Evolutionary conservation across 495 filamentous ascomycete species (phyloP).

Genomic region (Xanthoparmelia taractica): DNA sequence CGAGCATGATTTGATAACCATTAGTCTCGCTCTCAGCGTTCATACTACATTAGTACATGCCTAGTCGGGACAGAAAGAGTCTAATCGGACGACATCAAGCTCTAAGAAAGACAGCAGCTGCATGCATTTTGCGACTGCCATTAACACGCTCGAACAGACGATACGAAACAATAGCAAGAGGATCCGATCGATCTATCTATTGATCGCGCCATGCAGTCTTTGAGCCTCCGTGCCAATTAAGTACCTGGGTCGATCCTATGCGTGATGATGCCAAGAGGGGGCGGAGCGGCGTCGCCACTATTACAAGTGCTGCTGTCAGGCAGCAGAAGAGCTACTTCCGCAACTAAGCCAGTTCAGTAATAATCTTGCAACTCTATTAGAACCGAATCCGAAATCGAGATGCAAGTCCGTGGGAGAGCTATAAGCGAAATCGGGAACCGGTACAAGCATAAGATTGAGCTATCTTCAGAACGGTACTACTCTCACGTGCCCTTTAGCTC

Average conservation of each 20-base stretch:
- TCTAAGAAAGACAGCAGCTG: not conserved
- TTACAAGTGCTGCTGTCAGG: not conserved
- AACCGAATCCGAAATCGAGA: not conserved
- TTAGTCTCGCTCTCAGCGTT: too few species aligned
- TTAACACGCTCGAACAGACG: not conserved
- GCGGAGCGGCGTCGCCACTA: not conserved
- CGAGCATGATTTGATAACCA: too few species aligned
- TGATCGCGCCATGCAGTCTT: not conserved
- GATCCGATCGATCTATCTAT: not conserved
- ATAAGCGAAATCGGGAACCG: not conserved
- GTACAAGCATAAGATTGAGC: not conserved
- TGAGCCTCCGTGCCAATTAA: not conserved
- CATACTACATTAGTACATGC: too few species aligned
- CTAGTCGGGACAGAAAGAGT: not conserved
- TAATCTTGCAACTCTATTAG: not conserved
- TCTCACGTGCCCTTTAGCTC: not conserved
- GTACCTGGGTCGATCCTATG: not conserved
- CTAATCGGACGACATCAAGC: not conserved
- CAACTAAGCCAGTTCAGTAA: not conserved
- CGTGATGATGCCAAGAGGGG: not conserved
- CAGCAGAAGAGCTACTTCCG: not conserved
- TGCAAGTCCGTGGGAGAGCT: not conserved
- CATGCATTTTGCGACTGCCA: not conserved
- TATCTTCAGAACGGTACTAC: not conserved
- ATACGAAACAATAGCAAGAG: not conserved